These are phyloP conservation scores for Malus hybrid DNA, from an alignment of 331 rosid genomes.

Conservation along the genomic window DNA sequence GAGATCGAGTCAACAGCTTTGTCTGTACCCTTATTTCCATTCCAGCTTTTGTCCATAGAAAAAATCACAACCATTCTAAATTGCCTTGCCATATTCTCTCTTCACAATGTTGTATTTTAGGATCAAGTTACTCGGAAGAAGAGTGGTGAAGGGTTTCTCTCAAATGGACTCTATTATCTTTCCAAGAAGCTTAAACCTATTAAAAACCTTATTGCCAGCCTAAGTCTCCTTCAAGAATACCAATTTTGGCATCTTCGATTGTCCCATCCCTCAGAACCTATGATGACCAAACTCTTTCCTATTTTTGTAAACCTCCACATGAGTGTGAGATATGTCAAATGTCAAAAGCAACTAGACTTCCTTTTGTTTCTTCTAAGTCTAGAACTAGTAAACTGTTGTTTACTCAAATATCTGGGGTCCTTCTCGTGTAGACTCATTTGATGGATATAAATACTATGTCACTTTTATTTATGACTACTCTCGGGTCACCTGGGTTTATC, in stretches of 20 bases:
- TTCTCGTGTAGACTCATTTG: background rate
- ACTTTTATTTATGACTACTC: background rate
- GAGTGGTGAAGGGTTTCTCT: too few species aligned
- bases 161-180: too few species aligned
- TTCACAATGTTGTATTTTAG: too few species aligned
- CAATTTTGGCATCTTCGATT: background rate
- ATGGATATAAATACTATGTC: background rate
- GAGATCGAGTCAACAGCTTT: too few species aligned
- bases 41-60: background rate
- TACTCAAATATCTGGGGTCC: background rate
- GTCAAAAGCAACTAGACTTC: too few species aligned
- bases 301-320: background rate
- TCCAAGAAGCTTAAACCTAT: background rate
- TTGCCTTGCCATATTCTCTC: too few species aligned
- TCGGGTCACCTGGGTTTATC: background rate
- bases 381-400: too few species aligned
- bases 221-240: background rate
- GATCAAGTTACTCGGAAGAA: too few species aligned
- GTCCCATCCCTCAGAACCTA: background rate
- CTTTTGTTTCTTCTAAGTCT: too few species aligned
- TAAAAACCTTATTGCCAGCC: background rate
- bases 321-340: background rate
- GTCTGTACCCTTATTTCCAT: background rate
- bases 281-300: background rate
- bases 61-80: background rate